Base-by-base conservation (phyloP, 805 yeast species). In the Saturnispora besseyi region DNA sequence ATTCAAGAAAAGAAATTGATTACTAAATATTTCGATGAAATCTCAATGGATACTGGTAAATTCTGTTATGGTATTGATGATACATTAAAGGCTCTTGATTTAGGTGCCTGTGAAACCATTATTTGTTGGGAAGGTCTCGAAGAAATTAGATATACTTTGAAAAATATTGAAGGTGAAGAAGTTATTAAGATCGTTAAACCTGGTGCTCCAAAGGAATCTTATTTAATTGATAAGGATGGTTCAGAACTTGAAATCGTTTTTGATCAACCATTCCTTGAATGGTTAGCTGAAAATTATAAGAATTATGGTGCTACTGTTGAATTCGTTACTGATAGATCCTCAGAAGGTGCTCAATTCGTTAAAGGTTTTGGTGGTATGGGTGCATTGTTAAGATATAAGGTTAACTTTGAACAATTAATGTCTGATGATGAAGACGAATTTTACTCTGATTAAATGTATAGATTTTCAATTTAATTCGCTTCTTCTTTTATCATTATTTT, bases 351-450 rank as follows among this genome's bases (percentile, higher is more conserved):
- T 43, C 99, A 93, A 74, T 93, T 93, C 70, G 95, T 85, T 53
- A 84, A 82, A 61, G 99, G 99, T 53, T 93, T 93, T 65, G 99
- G 99, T 84, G 99, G 99, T 73, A 79, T 93, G 58, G 99, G 99
- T 68, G 97, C 96, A 51, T 67, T 93, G 60, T 75, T 93, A 67
- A 88, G 99, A 74, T 93, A 93, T 72, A 89, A 89, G 71, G 93
- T 93, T 60, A 93, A 93, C 74, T 93, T 93, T 62, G 99, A 93
- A 68, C 97, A 89, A 75, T 78, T 93, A 65, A 85, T 74, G 48
- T 95, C 88, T 48, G 97, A 87, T 50, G 75, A 82, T 52, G 95
- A 87, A 56, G 97, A 90, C 63, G 89, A 81, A 68, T 84, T 79
- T 62, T 56, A 47, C 33, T 76, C 75, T 60, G 81, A 74, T 66